Conservation (phyloP, 208 protist species). For the Crithidia bombi region DNA sequence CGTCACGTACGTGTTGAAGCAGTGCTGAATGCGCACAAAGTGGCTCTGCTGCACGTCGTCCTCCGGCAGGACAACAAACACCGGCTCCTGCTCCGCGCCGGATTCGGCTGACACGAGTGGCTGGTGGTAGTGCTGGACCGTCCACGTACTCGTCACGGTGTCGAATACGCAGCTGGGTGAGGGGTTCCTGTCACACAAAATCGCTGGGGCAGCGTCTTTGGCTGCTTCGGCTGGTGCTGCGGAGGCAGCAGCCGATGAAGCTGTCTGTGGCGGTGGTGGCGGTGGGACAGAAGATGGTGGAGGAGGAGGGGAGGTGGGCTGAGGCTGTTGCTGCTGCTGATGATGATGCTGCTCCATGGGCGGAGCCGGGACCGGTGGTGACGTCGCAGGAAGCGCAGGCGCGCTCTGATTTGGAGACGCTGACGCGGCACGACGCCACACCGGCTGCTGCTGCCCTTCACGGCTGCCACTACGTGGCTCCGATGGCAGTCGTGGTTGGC, state of each 20-base stretch:
- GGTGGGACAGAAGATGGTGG: not conserved
- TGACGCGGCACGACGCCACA: slow-evolving; percentile 8
- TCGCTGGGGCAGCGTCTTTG: too few relatives aligned
- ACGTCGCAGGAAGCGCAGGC: not conserved
- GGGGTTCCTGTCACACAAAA: too few relatives aligned
- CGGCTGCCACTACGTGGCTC: slow-evolving; percentile 4
- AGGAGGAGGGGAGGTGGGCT: too few relatives aligned
- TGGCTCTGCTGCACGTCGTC: slow-evolving; percentile 24
- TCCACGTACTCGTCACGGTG: slow-evolving; percentile 19
- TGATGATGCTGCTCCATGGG: not conserved
- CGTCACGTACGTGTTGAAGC: slow-evolving; percentile 35
- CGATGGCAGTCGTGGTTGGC: slow-evolving; percentile 4
- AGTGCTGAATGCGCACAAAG: slow-evolving; percentile 32
- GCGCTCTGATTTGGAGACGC: not conserved
- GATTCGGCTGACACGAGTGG: slow-evolving; percentile 18
- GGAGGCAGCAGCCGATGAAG: not conserved
- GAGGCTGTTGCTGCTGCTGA: not conserved
- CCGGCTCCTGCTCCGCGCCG: slow-evolving; percentile 22
- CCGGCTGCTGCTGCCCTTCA: slow-evolving; percentile 7
- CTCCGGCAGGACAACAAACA: slow-evolving; percentile 19
- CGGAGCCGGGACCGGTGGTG: not conserved
- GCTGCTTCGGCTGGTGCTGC: not conserved
- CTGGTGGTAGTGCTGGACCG: slow-evolving; percentile 18
- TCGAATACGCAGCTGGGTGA: slow-evolving; percentile 6
- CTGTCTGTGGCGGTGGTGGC: slow-evolving; percentile 1